phyloP scores from a whole-genome alignment of 306 rosid genomes.

The Canavalia ensiformis region DNA sequence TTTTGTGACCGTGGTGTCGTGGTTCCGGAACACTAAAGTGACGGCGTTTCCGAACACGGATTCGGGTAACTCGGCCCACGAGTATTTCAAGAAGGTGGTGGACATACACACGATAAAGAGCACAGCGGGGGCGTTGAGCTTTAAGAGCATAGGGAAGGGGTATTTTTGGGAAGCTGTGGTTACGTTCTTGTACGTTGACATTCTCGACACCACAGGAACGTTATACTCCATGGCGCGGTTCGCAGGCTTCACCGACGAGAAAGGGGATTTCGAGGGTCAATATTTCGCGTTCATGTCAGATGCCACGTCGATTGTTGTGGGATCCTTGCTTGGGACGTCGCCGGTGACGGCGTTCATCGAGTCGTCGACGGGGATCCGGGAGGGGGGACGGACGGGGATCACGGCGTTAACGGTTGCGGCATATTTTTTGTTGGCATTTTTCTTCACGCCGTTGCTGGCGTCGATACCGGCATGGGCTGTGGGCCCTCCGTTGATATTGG shows the following conservation, averaged over 20 bases:
- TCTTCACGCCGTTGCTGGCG: slow-evolving; percentile 93
- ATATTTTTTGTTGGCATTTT: slow-evolving; percentile 78
- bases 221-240: slow-evolving; percentile 91
- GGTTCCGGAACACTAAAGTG: slow-evolving; percentile 84
- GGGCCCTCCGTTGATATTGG: slow-evolving; percentile 95
- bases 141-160: slow-evolving; percentile 65
- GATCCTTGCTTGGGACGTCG: slow-evolving; percentile 84
- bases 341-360: slow-evolving; percentile 91
- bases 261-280: slow-evolving; percentile 89
- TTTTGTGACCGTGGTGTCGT: slow-evolving; percentile 84
- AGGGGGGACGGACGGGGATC: slow-evolving; percentile 93
- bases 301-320: slow-evolving; percentile 91
- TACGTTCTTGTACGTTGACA: slow-evolving; percentile 88
- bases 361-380: slow-evolving; percentile 93
- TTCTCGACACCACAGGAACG: slow-evolving; percentile 90
- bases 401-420: slow-evolving; percentile 82
- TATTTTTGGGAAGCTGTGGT: slow-evolving; percentile 89
- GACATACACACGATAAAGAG: slow-evolving; percentile 76
- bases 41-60: slow-evolving; percentile 78
- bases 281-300: slow-evolving; percentile 98
- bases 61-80: slow-evolving; percentile 63
- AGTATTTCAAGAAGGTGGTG: slow-evolving; percentile 85
- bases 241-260: slow-evolving; percentile 80
- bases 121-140: slow-evolving; percentile 91
- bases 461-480: slow-evolving; percentile 99